Conservation (phyloP, 78 protist species). For the Protostelium mycophagum region DNA sequence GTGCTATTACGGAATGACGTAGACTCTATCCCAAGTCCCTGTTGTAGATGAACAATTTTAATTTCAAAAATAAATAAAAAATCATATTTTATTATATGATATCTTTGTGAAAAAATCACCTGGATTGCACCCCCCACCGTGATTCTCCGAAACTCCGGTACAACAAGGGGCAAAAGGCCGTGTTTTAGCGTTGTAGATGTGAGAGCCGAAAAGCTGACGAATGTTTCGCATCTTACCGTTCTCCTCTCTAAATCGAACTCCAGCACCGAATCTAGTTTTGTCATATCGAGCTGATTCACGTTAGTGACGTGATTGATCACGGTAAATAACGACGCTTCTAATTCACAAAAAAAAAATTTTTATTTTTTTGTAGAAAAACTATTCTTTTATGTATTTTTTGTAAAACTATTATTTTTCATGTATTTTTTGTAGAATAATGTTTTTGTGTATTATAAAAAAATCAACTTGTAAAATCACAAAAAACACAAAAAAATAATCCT, state of each 20-base stretch:
- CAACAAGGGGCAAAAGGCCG: background rate
- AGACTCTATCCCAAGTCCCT: background rate
- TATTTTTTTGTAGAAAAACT: too few species aligned
- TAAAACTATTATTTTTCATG: too few species aligned
- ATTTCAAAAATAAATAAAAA: too few species aligned
- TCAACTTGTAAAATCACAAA: too few species aligned
- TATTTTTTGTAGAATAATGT: too few species aligned
- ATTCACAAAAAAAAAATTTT: too few species aligned
- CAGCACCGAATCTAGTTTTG: background rate
- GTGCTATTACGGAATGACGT: background rate
- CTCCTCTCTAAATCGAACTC: background rate
- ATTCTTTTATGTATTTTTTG: too few species aligned
- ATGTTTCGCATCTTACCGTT: background rate
- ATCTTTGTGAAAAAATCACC: background rate
- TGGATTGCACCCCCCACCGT: background rate
- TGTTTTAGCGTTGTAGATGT: background rate
- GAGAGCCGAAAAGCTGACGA: background rate
- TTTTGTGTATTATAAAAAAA: too few species aligned
- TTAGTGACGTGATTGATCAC: too few species aligned
- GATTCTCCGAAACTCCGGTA: background rate
- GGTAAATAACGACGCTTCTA: too few species aligned
- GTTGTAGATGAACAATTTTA: too few species aligned
- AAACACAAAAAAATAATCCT: too few species aligned
- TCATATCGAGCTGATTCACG: background rate
- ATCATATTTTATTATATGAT: background rate